Evolutionary conservation across 139 green algal species (phyloP), one percentile per base, ranked within the genome.

Genomic region (Micromonas commoda): DNA sequence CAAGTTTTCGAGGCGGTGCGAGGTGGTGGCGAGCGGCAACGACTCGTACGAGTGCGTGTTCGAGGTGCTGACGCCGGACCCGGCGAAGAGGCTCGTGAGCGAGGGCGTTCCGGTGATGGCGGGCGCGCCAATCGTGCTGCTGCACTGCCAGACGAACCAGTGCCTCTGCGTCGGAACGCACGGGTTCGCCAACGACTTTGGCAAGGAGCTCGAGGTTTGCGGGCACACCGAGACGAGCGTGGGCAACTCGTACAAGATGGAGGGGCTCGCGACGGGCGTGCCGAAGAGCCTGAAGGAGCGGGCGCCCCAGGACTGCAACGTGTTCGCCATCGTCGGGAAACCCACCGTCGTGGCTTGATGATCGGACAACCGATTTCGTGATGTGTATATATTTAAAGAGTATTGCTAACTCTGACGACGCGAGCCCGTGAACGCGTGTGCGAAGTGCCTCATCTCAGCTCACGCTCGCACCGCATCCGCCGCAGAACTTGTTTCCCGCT

Each of bases 1-100:
- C 2, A 85, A 86, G 77, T 85, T 84, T 85, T 76, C 64, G 51
- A 78, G 83, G 37, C 77, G 85, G 60, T 85, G 88, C 82, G 76
- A 88, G 75, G 81, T 89, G 53, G 83, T 77, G 51, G 85, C 88
- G 72, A 86, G 81, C 64, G 51, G 32, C 9, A 70, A 74, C 13
- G 51, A 80, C 51, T 73, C 35, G 5, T 90, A 81, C 81, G 86
- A 88, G 68, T 85, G 66, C 54, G 86, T 79, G 23, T 88, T 79
- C 78, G 70, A 76, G 35, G 79, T 88, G 23, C n/a, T 79, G 16
- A 29, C 54, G 4, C 51, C 73, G 20, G 53, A 79, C 73, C 51
- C 60, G 19, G 37, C 32, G 28, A 35, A 79, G 52, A 28, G 73
- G 26, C 35, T 63, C 45, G 63, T 53, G 34, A 71, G 19, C 19